Evolutionary conservation across 1,284 basidiomycete genomes (phyloP).

Genomic region (Malassezia brasiliensis): DNA sequence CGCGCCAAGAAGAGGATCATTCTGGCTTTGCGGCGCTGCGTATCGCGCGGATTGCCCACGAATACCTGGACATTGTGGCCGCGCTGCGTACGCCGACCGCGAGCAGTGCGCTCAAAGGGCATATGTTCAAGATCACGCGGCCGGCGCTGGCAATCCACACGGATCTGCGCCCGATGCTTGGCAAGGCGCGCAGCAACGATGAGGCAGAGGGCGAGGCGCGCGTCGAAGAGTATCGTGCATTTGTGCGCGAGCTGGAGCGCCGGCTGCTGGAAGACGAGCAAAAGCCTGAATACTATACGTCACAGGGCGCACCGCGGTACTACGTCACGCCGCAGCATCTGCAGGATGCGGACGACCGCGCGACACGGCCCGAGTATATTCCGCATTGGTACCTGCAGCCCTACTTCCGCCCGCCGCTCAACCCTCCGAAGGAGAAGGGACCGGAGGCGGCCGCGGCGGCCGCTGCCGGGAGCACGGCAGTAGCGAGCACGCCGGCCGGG

Average conservation of each 20-base stretch:
- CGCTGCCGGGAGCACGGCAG: too few relatives aligned
- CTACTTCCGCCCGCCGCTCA: constrained; percentile 58
- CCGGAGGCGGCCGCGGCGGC: too few relatives aligned
- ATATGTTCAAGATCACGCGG: constrained; percentile 82
- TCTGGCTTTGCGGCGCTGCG: constrained; percentile 32
- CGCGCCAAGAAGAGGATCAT: not conserved
- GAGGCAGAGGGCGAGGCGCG: constrained; percentile 55
- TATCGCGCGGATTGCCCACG: constrained; percentile 62
- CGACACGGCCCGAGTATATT: constrained; percentile 53
- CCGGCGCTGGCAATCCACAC: constrained; percentile 63
- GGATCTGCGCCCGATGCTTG: constrained; percentile 65
- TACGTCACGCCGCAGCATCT: constrained; percentile 16
- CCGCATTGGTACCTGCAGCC: constrained; percentile 81
- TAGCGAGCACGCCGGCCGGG: too few relatives aligned
- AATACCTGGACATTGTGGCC: constrained; percentile 75
- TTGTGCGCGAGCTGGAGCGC: constrained; percentile 61
- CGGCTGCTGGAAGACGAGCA: constrained; percentile 53
- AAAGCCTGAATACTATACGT: constrained; percentile 11
- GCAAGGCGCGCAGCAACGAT: constrained; percentile 49
- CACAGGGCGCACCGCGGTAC: constrained; percentile 18
- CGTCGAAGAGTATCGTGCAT: constrained; percentile 54
- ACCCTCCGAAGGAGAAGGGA: constrained; percentile 15
- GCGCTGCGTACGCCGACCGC: constrained; percentile 64
- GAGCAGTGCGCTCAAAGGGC: constrained; percentile 72
- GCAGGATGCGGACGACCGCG: constrained; percentile 49